phyloP scores from a whole-genome alignment of 2,329 filamentous ascomycete species.

The Claviceps spartinae region DNA sequence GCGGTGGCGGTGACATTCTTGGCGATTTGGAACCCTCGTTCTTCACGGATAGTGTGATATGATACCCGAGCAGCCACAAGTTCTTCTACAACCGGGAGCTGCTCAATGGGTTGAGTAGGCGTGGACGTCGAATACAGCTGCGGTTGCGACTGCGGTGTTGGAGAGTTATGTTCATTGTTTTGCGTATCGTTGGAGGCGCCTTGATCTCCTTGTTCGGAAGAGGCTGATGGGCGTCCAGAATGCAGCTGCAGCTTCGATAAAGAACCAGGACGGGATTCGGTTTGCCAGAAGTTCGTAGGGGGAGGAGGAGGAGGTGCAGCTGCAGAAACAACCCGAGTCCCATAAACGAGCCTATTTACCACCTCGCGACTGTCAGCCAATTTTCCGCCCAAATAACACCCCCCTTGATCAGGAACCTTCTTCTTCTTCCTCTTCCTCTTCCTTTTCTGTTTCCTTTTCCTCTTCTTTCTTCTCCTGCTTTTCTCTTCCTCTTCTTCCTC shows the following conservation, averaged over 20 bases:
- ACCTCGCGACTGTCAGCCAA: conserved; percentile 1
- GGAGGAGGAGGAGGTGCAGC: conserved; percentile 32
- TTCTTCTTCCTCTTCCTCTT: not conserved
- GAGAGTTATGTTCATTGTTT: conserved; percentile 20
- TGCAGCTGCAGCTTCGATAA: conserved; percentile 27
- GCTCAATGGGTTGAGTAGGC: conserved; percentile 18
- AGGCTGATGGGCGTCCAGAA: conserved; percentile 29
- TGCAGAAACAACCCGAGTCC: conserved; percentile 43
- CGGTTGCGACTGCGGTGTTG: conserved; percentile 2
- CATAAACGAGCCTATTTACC: conserved; percentile 46
- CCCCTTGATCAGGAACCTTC: not conserved
- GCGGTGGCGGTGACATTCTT: conserved; percentile 57
- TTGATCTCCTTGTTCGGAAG: conserved; percentile 21
- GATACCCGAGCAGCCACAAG: conserved; percentile 72
- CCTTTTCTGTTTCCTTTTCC: not conserved
- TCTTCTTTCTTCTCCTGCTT: not conserved
- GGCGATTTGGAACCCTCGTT: conserved; percentile 75
- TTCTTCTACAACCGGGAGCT: conserved; percentile 44
- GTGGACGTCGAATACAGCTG: conserved; percentile 18
- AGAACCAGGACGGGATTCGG: conserved; percentile 30
- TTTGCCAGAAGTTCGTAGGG: conserved; percentile 31
- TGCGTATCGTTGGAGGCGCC: conserved; percentile 17
- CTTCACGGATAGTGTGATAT: conserved; percentile 66
- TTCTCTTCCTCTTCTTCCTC: not conserved
- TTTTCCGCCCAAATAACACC: not conserved